phyloP scores from a whole-genome alignment of 2,329 filamentous ascomycete genomes.

The Endocalyx cinctus region DNA sequence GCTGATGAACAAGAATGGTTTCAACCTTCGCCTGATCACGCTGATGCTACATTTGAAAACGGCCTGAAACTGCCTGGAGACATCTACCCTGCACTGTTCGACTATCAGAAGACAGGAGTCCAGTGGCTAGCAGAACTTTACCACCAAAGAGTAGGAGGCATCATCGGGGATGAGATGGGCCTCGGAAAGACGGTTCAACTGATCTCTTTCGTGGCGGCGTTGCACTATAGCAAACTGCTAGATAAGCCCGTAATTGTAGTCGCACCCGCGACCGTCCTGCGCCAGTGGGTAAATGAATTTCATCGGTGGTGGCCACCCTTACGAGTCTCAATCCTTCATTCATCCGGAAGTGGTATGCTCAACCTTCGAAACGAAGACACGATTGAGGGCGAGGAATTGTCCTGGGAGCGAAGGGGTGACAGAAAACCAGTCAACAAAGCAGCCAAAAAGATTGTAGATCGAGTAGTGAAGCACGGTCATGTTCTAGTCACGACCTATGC shows the following conservation, averaged over 20 bases:
- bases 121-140: slow-evolving; percentile 95
- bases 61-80: slow-evolving; percentile 83
- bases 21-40: slow-evolving; percentile 76
- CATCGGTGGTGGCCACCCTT: slow-evolving; percentile 99
- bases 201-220: slow-evolving; percentile 76
- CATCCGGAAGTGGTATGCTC: slow-evolving; percentile 94
- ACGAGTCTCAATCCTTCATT: slow-evolving; percentile 89
- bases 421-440: slow-evolving; percentile 59
- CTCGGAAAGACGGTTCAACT: slow-evolving; percentile 82
- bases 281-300: slow-evolving; percentile 98
- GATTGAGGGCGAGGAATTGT: slow-evolving; percentile 50
- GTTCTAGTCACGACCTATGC: slow-evolving; percentile 95
- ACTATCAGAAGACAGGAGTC: slow-evolving; percentile 95
- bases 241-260: slow-evolving; percentile 85
- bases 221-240: slow-evolving; percentile 87
- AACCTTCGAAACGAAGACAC: slow-evolving; percentile 65
- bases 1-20: slow-evolving; percentile 63
- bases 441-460: slow-evolving; percentile 75
- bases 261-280: slow-evolving; percentile 88
- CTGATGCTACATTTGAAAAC: slow-evolving; percentile 71
- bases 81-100: slow-evolving; percentile 86
- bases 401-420: slow-evolving; percentile 39
- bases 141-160: slow-evolving; percentile 83
- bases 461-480: slow-evolving; percentile 79
- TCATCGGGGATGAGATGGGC: slow-evolving; percentile 97